These are phyloP conservation scores for Hypoxylon sp. DNA, from an alignment of 2,329 filamentous ascomycete genomes.

Conservation along the genomic window DNA sequence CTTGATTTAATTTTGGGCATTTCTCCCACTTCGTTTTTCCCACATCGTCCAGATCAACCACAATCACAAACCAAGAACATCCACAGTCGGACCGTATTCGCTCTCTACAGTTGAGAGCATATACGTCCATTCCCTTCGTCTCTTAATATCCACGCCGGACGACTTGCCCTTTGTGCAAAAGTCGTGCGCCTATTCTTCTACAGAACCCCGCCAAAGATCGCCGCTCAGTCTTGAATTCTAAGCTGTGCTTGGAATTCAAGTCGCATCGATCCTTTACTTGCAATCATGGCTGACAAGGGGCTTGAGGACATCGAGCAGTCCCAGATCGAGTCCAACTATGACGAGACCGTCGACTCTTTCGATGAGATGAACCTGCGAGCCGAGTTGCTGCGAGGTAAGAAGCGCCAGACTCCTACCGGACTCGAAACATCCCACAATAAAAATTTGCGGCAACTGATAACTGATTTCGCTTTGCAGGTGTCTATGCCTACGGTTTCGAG, in stretches of 20 bases:
- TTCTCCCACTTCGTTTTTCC: constrained; percentile 43
- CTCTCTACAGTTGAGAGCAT: constrained; percentile 48
- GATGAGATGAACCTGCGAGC: constrained; percentile 97
- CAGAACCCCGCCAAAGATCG: constrained; percentile 55
- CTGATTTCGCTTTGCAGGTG: constrained; percentile 64
- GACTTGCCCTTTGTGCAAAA: constrained; percentile 46
- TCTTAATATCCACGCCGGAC: constrained; percentile 42
- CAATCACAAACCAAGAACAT: constrained; percentile 36
- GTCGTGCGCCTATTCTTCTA: constrained; percentile 44
- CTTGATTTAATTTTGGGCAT: constrained; percentile 38
- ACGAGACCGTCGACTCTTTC: constrained; percentile 99
- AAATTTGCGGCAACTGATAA: constrained; percentile 27
- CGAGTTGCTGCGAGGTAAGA: constrained; percentile 92
- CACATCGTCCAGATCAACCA: constrained; percentile 41
- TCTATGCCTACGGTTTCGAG: constrained; percentile 99
- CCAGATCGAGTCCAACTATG: constrained; percentile 99
- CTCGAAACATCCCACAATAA: constrained; percentile 41
- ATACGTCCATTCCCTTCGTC: constrained; percentile 44
- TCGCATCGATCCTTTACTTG: constrained; percentile 64
- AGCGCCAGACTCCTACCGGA: constrained; percentile 32
- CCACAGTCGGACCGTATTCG: constrained; percentile 38
- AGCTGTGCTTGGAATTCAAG: constrained; percentile 83
- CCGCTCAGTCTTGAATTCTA: constrained; percentile 71
- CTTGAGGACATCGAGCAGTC: constrained; percentile 82
- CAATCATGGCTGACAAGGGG: constrained; percentile 99